phyloP scores from a whole-genome alignment of 208 protist species.

The Leptomonas seymouri region DNA sequence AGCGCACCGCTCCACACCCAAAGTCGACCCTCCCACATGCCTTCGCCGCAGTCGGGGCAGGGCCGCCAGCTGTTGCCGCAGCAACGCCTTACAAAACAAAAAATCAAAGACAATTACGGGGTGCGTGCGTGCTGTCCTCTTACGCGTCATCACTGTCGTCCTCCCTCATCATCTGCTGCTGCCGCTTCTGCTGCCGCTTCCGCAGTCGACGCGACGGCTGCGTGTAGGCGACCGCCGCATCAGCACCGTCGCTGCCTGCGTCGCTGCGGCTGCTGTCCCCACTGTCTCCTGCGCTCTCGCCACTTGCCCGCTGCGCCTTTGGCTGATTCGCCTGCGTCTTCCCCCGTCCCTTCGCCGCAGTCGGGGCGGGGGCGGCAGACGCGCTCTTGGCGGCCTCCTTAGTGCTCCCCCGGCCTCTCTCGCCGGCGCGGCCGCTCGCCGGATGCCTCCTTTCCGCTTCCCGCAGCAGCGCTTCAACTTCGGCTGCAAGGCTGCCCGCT shows the following conservation, averaged over 20 bases:
- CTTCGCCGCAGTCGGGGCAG: too few relatives aligned
- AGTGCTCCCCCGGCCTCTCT: conserved; percentile 1
- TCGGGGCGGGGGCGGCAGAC: conserved; percentile 4
- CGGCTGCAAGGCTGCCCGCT: conserved; percentile 7
- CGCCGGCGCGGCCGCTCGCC: not conserved
- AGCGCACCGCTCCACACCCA: too few relatives aligned
- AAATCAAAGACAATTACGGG: conserved; percentile 6
- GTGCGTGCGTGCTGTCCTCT: not conserved
- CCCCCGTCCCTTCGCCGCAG: conserved; percentile 5
- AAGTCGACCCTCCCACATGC: too few relatives aligned
- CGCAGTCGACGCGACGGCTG: conserved; percentile 5
- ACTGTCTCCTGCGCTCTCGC: not conserved
- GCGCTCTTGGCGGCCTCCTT: not conserved
- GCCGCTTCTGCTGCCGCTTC: conserved; percentile 40
- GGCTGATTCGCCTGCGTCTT: conserved; percentile 1
- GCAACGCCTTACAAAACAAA: conserved; percentile 18
- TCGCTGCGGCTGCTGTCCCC: not conserved
- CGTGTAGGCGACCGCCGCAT: not conserved
- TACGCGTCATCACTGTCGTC: conserved; percentile 27
- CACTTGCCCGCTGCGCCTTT: too few relatives aligned
- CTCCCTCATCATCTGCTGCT: conserved; percentile 22
- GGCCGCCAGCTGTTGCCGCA: too few relatives aligned
- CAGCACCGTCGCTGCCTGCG: not conserved
- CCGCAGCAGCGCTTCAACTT: conserved; percentile 19
- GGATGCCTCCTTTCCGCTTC: conserved; percentile 1